Evolutionary conservation across 306 rosid genomes (phyloP), one percentile per base, ranked within the genome.

Genomic region (Acacia melanoxylon): DNA sequence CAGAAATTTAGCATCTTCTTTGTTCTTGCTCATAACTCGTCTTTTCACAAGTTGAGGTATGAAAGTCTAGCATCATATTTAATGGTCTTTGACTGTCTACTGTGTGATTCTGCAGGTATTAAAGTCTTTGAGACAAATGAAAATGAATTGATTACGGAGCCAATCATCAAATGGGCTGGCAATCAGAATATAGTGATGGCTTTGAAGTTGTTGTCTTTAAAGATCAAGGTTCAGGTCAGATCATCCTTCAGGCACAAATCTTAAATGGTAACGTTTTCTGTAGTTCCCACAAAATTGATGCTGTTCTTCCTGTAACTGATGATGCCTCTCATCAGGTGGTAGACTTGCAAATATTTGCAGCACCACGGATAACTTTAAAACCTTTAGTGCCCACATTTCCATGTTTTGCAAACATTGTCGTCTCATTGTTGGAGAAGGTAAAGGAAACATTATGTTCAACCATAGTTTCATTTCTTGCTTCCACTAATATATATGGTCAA

Each of bases 311-410:
- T 45, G 81, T 70, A 86, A 83, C 80, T 90, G 68, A 79, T 58
- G 82, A 35, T 86, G 72, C 48, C 83, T 76, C 68, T 87, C 88
- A 62, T 86, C 95, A 95, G 99, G 81, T 92, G 83, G 89, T 90
- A 74, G 99, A 95, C 87, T 56, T 95, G 41, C 98, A 93, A 89
- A 37, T 95, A 75, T 95, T 91, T 92, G 92, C 86, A 0, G 17
- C 89, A 25, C 93, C 90, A 0, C 89, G 98, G 82, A 59, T 93
- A 74, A 75, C 91, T 84, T 80, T 95, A 82, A 93, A 91, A 83
- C 98, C 99, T 85, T 88, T 95, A 42, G 98, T 93, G 61, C 93
- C 99, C n/a, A 86, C 92, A n/a, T 85, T 95, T 83, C 99, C 99
- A 6, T 95, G 99, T 84, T 95, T 95, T 62, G 90, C 92, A 44